Conservation (phyloP, 495 filamentous ascomycete species). For the Penicillium riverlandense region DNA sequence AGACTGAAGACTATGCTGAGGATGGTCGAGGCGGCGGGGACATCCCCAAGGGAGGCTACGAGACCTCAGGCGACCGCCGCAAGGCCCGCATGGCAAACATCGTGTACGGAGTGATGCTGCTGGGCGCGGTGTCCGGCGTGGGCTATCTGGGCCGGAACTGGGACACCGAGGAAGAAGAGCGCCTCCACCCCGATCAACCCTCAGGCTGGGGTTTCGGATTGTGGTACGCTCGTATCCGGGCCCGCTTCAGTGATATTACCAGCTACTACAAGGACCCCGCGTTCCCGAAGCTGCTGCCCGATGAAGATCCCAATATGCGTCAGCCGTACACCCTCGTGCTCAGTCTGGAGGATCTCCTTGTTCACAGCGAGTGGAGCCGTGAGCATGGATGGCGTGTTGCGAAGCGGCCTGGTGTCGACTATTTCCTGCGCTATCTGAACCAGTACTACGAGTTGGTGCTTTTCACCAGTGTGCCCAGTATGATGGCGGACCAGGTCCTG, state of each 20-base stretch:
- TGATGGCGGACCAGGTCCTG: constrained; percentile 77
- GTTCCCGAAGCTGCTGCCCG: constrained; percentile 88
- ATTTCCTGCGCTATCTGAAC: constrained; percentile 91
- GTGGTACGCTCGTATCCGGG: constrained; percentile 72
- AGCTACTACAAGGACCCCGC: constrained; percentile 94
- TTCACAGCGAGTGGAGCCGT: constrained; percentile 88
- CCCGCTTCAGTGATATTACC: constrained; percentile 63
- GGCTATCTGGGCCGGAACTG: constrained; percentile 80
- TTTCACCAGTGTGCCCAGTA: constrained; percentile 79
- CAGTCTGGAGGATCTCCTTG: constrained; percentile 85
- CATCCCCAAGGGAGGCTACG: constrained; percentile 75
- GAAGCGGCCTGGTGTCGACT: constrained; percentile 92
- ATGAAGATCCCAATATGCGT: constrained; percentile 71
- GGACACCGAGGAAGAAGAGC: constrained; percentile 65
- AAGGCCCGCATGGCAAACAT: constrained; percentile 63
- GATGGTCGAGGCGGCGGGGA: constrained; percentile 46
- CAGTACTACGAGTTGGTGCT: constrained; percentile 97
- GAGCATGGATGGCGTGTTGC: constrained; percentile 94
- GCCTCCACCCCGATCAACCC: constrained; percentile 58
- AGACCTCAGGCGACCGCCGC: constrained; percentile 80
- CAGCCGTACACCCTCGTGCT: constrained; percentile 91
- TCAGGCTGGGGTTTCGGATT: constrained; percentile 65
- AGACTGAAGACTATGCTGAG: constrained; percentile 38
- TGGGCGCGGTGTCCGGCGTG: constrained; percentile 42
- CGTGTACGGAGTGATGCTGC: constrained; percentile 49